Conservation (phyloP, 2,329 filamentous ascomycete species). For the Stagonosporopsis tanaceti region DNA sequence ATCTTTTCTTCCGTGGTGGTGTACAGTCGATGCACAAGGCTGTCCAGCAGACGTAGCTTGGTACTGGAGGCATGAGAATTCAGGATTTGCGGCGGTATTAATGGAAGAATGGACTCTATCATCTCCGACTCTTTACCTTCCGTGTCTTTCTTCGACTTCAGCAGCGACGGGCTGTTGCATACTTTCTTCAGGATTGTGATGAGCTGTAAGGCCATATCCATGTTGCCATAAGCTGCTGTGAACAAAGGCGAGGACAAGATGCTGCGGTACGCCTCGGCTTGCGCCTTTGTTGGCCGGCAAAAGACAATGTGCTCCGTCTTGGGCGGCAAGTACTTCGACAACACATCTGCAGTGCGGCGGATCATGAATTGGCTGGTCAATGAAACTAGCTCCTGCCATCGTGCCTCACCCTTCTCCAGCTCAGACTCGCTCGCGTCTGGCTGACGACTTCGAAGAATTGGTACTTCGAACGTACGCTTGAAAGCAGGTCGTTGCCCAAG, state of each 20-base stretch:
- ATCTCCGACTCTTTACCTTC: slow-evolving; percentile 59
- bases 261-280: slow-evolving; percentile 67
- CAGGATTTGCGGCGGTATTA: slow-evolving; percentile 64
- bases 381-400: slow-evolving; percentile 67
- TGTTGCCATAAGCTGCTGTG: slow-evolving; percentile 66
- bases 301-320: slow-evolving; percentile 74
- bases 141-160: slow-evolving; percentile 60
- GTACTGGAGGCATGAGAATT: slow-evolving; percentile 66
- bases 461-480: slow-evolving; percentile 69
- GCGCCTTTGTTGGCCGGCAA: slow-evolving; percentile 67
- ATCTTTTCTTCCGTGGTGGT: slow-evolving; percentile 72
- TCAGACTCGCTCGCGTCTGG: slow-evolving; percentile 68
- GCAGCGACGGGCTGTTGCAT: slow-evolving; percentile 73
- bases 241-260: slow-evolving; percentile 72
- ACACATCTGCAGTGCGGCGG: slow-evolving; percentile 70
- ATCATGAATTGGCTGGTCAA: slow-evolving; percentile 72
- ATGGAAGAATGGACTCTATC: slow-evolving; percentile 54
- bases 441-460: slow-evolving; percentile 70
- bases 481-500: slow-evolving; percentile 69
- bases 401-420: slow-evolving; percentile 69
- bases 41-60: slow-evolving; percentile 73
- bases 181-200: slow-evolving; percentile 78
- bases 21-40: slow-evolving; percentile 68
- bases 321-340: slow-evolving; percentile 70
- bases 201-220: slow-evolving; percentile 70